Evolutionary conservation across 1,284 basidiomycete genomes (phyloP).

Genomic region (Grifola frondosa): DNA sequence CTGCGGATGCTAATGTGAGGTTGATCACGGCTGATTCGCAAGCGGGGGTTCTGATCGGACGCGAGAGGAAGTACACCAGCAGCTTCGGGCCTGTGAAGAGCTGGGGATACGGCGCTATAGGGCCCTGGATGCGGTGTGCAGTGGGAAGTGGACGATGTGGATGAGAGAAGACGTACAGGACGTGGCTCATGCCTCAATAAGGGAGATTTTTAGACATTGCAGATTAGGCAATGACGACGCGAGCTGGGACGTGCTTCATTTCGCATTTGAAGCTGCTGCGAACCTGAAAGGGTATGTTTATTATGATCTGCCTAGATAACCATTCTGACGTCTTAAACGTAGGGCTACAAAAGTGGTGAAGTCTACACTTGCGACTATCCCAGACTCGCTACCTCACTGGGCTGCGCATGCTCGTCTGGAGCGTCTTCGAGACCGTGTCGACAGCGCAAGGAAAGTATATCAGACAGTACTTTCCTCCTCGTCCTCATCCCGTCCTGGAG

Average conservation of each 20-base stretch:
- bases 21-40: constrained; percentile 52
- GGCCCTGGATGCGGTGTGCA: constrained; percentile 52
- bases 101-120: constrained; percentile 57
- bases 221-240: constrained; percentile 44
- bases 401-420: constrained; percentile 81
- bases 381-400: constrained; percentile 76
- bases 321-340: constrained; percentile 12
- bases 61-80: constrained; percentile 56
- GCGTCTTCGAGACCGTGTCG: constrained; percentile 63
- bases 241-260: constrained; percentile 61
- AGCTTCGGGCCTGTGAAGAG: constrained; percentile 66
- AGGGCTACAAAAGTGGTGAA: constrained; percentile 80
- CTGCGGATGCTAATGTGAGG: constrained; percentile 27
- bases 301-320: constrained; percentile 6
- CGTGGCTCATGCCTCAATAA: constrained; percentile 47
- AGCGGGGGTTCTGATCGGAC: constrained; percentile 64
- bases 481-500: constrained; percentile 33
- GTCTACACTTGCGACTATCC: constrained; percentile 58
- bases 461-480: constrained; percentile 58
- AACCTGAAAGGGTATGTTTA: constrained; percentile 56
- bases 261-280: constrained; percentile 69
- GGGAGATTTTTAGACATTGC: constrained; percentile 60
- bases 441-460: constrained; percentile 85
- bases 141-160: constrained; percentile 47
- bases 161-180: constrained; percentile 44